phyloP scores from a whole-genome alignment of 192 early-diverging fungal genomes.

The Coemansia sp. region DNA sequence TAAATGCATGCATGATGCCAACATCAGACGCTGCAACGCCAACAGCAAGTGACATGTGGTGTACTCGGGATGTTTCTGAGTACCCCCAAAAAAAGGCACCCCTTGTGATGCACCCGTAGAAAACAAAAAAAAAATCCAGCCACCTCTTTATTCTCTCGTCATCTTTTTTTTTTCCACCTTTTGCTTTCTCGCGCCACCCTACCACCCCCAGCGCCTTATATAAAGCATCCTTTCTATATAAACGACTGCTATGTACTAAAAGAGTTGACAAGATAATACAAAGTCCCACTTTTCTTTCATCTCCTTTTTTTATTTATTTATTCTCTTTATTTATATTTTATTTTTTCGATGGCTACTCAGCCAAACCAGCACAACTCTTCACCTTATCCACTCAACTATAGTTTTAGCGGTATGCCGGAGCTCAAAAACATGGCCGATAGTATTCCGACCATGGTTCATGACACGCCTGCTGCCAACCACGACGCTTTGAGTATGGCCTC shows the following conservation, averaged over 20 bases:
- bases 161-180: neutral
- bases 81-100: neutral
- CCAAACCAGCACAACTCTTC: conserved; percentile 3
- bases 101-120: neutral
- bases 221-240: neutral
- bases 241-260: neutral
- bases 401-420: conserved; percentile 47
- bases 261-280: neutral
- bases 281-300: conserved; percentile 5
- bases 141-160: neutral
- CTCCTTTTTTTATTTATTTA: conserved; percentile 10
- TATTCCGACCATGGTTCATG: conserved; percentile 17
- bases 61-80: conserved; percentile 7
- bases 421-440: conserved; percentile 23
- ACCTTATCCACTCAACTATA: conserved; percentile 35
- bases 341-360: conserved; percentile 15
- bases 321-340: conserved; percentile 6
- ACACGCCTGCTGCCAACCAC: conserved; percentile 12
- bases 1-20: neutral
- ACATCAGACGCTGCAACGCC: neutral
- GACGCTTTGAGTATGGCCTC: conserved; percentile 18
- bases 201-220: no score
- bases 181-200: neutral
- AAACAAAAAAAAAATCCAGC: neutral
- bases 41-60: conserved; percentile 1